These are phyloP conservation scores for Sporopachydermia quercuum DNA, from an alignment of 805 yeast species.

Conservation along the genomic window DNA sequence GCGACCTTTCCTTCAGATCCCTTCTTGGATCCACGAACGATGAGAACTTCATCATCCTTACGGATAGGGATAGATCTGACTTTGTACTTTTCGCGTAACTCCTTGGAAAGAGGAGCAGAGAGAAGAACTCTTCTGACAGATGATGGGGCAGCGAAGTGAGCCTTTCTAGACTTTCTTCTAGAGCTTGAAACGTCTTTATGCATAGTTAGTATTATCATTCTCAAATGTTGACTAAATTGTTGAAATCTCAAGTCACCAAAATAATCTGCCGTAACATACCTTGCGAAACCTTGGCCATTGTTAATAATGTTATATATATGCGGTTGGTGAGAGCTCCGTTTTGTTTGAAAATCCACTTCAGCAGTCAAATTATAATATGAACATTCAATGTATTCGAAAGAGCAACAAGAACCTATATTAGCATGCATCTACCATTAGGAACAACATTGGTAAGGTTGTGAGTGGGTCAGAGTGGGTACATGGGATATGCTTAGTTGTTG, in stretches of 20 bases:
- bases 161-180: conserved; percentile 99
- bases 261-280: conserved; percentile 25
- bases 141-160: conserved; percentile 97
- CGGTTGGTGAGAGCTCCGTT: neutral
- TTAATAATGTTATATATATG: conserved; percentile 9
- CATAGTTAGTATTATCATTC: conserved; percentile 17
- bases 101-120: conserved; percentile 99
- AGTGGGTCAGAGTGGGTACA: too few species aligned
- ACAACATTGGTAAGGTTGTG: too few species aligned
- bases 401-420: too few species aligned
- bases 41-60: conserved; percentile 89
- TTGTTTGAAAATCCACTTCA: too few species aligned
- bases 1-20: conserved; percentile 98
- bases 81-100: conserved; percentile 94
- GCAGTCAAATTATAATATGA: too few species aligned
- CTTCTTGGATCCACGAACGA: conserved; percentile 98
- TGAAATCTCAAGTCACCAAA: neutral
- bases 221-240: conserved; percentile 1
- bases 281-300: conserved; percentile 52
- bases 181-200: conserved; percentile 89
- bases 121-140: conserved; percentile 85
- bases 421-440: too few species aligned
- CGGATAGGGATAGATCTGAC: conserved; percentile 93
- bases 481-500: too few species aligned
- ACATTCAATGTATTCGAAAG: too few species aligned